Evolutionary conservation across 148 eudicot genomes (phyloP).

Genomic region (Chenopodium suecicum): DNA sequence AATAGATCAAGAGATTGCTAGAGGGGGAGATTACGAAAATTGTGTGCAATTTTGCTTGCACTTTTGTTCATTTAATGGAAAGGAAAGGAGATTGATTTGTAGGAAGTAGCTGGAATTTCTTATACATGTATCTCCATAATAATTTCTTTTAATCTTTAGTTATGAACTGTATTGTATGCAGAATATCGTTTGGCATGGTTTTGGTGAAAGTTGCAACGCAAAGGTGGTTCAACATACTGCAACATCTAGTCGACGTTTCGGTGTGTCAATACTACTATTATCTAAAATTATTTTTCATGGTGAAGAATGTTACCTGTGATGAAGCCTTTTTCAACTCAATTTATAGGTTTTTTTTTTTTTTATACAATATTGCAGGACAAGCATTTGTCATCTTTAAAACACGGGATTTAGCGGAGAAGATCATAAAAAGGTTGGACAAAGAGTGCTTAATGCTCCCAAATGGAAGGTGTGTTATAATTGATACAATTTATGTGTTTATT

Average conservation of each 20-base stretch:
- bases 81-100: background rate
- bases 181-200: slow-evolving; percentile 67
- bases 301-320: background rate
- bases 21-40: background rate
- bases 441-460: slow-evolving; percentile 61
- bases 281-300: background rate
- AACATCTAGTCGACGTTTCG: slow-evolving; percentile 52
- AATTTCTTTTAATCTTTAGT: background rate
- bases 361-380: slow-evolving; percentile 40
- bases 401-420: slow-evolving; percentile 45
- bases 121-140: background rate
- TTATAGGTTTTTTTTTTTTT: background rate
- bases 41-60: background rate
- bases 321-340: background rate
- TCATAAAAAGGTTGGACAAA: slow-evolving; percentile 37
- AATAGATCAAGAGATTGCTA: background rate
- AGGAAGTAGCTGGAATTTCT: background rate
- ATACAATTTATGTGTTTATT: background rate
- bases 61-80: background rate
- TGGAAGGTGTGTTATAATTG: slow-evolving; percentile 42
- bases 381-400: slow-evolving; percentile 52
- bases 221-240: slow-evolving; percentile 54
- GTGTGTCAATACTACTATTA: slow-evolving; percentile 30
- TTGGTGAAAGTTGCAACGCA: slow-evolving; percentile 51
- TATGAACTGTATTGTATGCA: slow-evolving; percentile 28